Evolutionary conservation across 1,284 basidiomycete genomes (phyloP).

Genomic region (Ceratobasidium sp.): DNA sequence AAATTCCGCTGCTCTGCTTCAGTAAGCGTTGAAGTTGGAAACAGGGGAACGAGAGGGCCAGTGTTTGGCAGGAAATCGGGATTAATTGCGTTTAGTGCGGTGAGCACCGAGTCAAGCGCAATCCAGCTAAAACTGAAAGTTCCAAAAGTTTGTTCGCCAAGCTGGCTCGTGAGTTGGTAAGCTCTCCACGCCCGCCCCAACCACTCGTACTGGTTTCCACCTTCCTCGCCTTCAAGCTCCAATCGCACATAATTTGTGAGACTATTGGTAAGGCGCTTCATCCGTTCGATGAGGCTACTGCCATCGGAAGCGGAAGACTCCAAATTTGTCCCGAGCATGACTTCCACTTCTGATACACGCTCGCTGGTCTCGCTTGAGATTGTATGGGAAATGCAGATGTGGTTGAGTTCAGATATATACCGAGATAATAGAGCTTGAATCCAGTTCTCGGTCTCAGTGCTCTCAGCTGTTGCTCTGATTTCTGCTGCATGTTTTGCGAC

Average conservation of each 20-base stretch:
- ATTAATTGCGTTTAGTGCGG: constrained; percentile 42
- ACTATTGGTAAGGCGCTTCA: constrained; percentile 22
- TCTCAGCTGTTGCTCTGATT: not conserved
- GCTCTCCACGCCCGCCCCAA: constrained; percentile 37
- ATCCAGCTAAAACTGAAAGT: constrained; percentile 68
- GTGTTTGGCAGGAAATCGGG: constrained; percentile 15
- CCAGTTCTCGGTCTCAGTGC: not conserved
- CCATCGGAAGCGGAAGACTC: constrained; percentile 3
- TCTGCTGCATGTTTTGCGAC: not conserved
- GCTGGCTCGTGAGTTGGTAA: not conserved
- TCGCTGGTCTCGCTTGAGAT: constrained; percentile 23
- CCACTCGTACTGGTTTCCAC: not conserved
- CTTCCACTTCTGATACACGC: constrained; percentile 38
- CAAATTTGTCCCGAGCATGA: constrained; percentile 39
- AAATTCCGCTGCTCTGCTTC: not conserved
- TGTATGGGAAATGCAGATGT: constrained; percentile 38
- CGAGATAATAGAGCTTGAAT: constrained; percentile 17
- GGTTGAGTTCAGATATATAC: constrained; percentile 37
- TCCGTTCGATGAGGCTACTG: constrained; percentile 33
- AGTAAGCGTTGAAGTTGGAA: not conserved
- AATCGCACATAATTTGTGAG: constrained; percentile 2
- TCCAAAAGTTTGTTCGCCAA: constrained; percentile 56
- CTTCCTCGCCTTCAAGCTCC: constrained; percentile 18
- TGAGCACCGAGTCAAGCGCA: constrained; percentile 62
- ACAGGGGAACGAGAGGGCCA: not conserved